Conservation (phyloP, 208 protist genomes). For the Trypanosoma theileri region DNA sequence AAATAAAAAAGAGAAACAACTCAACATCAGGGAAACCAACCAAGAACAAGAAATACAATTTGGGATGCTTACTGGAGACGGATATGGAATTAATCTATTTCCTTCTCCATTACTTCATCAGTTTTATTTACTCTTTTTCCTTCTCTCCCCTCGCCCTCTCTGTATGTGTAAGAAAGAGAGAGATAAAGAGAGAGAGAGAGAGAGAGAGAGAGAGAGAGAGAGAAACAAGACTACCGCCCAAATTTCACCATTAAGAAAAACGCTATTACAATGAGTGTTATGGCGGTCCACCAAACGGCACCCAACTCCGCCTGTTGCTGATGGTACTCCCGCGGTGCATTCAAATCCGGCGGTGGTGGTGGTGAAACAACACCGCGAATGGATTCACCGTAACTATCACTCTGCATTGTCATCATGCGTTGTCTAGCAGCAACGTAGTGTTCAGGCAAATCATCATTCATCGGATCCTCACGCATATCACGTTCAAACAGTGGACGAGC, state of each 20-base stretch:
- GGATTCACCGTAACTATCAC: slow-evolving; percentile 55
- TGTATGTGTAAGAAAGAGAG: too few species aligned
- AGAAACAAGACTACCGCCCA: slow-evolving; percentile 34
- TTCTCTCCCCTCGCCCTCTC: too few species aligned
- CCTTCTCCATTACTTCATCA: too few species aligned
- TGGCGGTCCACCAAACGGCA: slow-evolving; percentile 44
- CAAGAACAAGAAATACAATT: too few species aligned
- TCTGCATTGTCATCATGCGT: slow-evolving; percentile 48
- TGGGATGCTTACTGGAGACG: too few species aligned
- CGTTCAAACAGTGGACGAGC: slow-evolving; percentile 33
- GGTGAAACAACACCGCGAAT: slow-evolving; percentile 57
- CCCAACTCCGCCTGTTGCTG: slow-evolving; percentile 38
- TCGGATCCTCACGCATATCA: slow-evolving; percentile 47
- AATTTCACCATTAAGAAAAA: slow-evolving; percentile 42
- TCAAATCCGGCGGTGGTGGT: slow-evolving; percentile 38
- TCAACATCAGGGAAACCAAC: too few species aligned
- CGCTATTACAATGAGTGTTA: slow-evolving; percentile 36
- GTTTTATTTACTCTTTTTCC: too few species aligned
- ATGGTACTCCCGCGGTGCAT: slow-evolving; percentile 32
- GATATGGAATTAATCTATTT: too few species aligned
- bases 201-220: too few species aligned
- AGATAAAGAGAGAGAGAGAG: too few species aligned
- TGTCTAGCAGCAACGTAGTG: slow-evolving; percentile 49
- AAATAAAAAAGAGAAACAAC: too few species aligned
- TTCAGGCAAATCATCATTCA: slow-evolving; percentile 43